Percentiles rank a stretch among this genome's conserved stretches.
These are phyloP conservation scores for Austroboletus novae-zelandiae DNA, from an alignment of 1,284 basidiomycete species.

Conservation along the genomic window DNA sequence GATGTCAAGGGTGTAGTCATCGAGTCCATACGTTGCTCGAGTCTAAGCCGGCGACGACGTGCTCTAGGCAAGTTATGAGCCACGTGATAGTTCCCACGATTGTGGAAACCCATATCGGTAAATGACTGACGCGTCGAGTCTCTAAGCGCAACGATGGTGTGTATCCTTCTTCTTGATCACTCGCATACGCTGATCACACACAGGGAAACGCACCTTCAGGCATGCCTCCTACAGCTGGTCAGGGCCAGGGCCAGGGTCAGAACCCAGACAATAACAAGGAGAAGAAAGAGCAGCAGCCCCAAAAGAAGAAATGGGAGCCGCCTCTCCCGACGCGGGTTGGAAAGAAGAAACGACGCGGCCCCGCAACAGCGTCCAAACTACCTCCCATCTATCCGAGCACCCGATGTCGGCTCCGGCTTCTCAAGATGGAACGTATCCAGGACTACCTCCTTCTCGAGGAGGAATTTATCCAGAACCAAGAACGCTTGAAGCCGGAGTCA, in stretches of 20 bases:
- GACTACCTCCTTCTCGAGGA: conserved; percentile 98
- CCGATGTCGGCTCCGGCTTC: conserved; percentile 91
- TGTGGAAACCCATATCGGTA: conserved; percentile 15
- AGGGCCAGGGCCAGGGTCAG: conserved; percentile 36
- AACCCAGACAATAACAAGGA: conserved; percentile 57
- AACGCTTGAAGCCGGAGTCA: conserved; percentile 79
- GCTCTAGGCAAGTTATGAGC: neutral
- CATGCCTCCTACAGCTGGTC: conserved; percentile 43
- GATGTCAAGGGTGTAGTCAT: conserved; percentile 54
- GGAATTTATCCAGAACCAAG: conserved; percentile 96
- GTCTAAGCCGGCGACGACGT: neutral
- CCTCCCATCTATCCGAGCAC: conserved; percentile 94
- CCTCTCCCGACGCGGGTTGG: conserved; percentile 97
- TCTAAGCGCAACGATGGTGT: conserved; percentile 18
- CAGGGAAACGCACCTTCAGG: conserved; percentile 84
- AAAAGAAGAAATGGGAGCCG: conserved; percentile 99
- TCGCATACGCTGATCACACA: conserved; percentile 25
- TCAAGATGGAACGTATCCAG: conserved; percentile 98
- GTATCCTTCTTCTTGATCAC: neutral
- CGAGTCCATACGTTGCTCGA: conserved; percentile 23
- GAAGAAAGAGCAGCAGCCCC: conserved; percentile 55
- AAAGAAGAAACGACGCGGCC: conserved; percentile 91
- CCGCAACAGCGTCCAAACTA: conserved; percentile 88
- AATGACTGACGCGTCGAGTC: conserved; percentile 58
- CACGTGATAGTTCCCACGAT: conserved; percentile 21